Evolutionary conservation across 257 asterid genomes (phyloP).

Genomic region (Thymus mandschuricus): DNA sequence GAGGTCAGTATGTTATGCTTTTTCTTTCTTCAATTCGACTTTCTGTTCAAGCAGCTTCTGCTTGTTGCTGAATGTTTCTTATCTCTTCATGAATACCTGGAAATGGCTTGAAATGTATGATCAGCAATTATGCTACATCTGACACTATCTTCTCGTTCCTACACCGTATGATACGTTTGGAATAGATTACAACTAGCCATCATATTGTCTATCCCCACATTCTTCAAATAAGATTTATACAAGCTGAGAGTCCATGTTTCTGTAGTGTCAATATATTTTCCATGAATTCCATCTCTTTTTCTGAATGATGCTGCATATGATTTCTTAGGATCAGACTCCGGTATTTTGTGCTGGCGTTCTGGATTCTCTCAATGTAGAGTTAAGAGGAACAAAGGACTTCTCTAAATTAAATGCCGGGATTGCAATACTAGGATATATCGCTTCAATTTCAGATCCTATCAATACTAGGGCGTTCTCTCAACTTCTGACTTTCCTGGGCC

Average conservation of each 20-base stretch:
- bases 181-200: not conserved
- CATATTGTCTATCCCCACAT: not conserved
- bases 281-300: not conserved
- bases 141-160: not conserved
- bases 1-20: slow-evolving; percentile 52
- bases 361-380: slow-evolving; percentile 66
- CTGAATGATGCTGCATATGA: slow-evolving; percentile 20
- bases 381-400: slow-evolving; percentile 87
- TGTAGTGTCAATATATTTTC: not conserved
- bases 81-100: not conserved
- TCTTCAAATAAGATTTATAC: not conserved
- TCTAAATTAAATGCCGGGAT: slow-evolving; percentile 81
- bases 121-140: not conserved
- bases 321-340: slow-evolving; percentile 64
- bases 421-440: slow-evolving; percentile 82
- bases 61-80: not conserved
- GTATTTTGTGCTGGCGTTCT: slow-evolving; percentile 69
- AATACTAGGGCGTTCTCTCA: slow-evolving; percentile 64
- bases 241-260: not conserved
- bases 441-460: slow-evolving; percentile 66
- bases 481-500: slow-evolving; percentile 69
- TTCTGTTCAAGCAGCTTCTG: slow-evolving; percentile 1
- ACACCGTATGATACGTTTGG: not conserved
- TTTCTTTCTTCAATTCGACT: slow-evolving; percentile 20
- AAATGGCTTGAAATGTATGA: not conserved